A percentile compares a stretch with the other conserved stretches of the same genome.
phyloP scores from a whole-genome alignment of 192 early-diverging fungal genomes.

The Nowakowskiella sp. region DNA sequence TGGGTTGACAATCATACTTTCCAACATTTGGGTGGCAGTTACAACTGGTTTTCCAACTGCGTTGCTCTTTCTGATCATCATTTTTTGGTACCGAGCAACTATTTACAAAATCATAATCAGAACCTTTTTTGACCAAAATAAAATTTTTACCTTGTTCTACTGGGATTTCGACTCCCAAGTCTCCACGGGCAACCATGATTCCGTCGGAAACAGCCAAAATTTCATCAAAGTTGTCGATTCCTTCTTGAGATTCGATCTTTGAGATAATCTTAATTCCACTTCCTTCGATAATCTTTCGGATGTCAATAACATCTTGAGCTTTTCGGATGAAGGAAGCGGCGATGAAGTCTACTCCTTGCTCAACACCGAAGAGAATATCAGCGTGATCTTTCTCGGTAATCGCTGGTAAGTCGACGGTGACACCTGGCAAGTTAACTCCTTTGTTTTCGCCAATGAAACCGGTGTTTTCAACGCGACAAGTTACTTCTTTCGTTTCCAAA shows the following conservation, averaged over 20 bases:
- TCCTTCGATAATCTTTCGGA: constrained; percentile 75
- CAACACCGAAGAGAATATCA: constrained; percentile 86
- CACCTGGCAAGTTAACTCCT: constrained; percentile 91
- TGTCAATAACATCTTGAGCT: constrained; percentile 81
- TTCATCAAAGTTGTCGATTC: constrained; percentile 97
- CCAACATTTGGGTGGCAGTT: constrained; percentile 97
- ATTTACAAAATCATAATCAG: too few species aligned
- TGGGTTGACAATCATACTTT: constrained; percentile 66
- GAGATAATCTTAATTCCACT: constrained; percentile 87
- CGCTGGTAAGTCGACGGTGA: constrained; percentile 86
- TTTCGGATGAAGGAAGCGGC: constrained; percentile 96
- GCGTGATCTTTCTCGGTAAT: constrained; percentile 91
- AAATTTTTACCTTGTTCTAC: constrained; percentile 68
- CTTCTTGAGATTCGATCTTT: constrained; percentile 98
- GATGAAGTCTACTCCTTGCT: constrained; percentile 89
- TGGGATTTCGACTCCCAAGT: constrained; percentile 96
- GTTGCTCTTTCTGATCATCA: constrained; percentile 99
- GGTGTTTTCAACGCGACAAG: constrained; percentile 60
- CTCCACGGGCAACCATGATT: constrained; percentile 98
- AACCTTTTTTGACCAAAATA: too few species aligned
- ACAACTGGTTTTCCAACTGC: constrained; percentile 93
- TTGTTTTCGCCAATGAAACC: constrained; percentile 86
- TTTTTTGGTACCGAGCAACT: constrained; percentile 74
- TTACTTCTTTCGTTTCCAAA: constrained; percentile 22
- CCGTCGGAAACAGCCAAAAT: constrained; percentile 90